Conservation (phyloP, 2,329 filamentous ascomycete genomes). For the Penicillium sp. region DNA sequence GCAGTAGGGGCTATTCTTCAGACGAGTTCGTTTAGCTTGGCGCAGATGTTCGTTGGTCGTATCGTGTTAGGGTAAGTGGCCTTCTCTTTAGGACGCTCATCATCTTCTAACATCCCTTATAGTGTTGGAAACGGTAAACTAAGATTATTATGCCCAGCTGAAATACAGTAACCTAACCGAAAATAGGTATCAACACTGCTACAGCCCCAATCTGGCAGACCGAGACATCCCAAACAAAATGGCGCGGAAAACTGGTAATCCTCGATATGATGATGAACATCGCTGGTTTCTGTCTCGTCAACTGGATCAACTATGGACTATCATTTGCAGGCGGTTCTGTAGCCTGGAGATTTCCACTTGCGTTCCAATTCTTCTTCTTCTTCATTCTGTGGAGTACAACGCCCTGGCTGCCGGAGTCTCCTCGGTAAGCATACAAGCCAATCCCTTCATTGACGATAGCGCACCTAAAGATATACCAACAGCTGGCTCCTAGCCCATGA, state of each 20-base stretch:
- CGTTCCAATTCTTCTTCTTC: conserved; percentile 50
- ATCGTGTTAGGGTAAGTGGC: neutral
- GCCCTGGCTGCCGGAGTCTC: conserved; percentile 21
- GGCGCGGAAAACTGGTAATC: conserved; percentile 45
- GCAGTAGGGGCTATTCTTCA: conserved; percentile 48
- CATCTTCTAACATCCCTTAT: neutral
- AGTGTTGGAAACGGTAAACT: neutral
- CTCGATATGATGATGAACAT: conserved; percentile 51
- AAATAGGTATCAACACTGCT: conserved; percentile 45
- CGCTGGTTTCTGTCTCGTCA: conserved; percentile 48
- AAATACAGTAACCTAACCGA: neutral
- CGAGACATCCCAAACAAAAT: conserved; percentile 45
- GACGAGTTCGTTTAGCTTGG: conserved; percentile 43
- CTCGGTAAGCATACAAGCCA: conserved; percentile 26
- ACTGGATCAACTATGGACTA: conserved; percentile 52
- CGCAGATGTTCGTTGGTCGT: conserved; percentile 50
- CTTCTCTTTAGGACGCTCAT: conserved; percentile 6
- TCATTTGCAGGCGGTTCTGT: conserved; percentile 42
- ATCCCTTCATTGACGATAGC: no score
- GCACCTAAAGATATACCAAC: neutral
- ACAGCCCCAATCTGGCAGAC: conserved; percentile 51
- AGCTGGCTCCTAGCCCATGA: conserved; percentile 38
- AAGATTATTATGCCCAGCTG: neutral
- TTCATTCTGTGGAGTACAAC: conserved; percentile 44
- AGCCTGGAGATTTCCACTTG: conserved; percentile 46